These are phyloP conservation scores for Colletotrichum sp. DNA, from an alignment of 2,329 filamentous ascomycete genomes.

Conservation along the genomic window DNA sequence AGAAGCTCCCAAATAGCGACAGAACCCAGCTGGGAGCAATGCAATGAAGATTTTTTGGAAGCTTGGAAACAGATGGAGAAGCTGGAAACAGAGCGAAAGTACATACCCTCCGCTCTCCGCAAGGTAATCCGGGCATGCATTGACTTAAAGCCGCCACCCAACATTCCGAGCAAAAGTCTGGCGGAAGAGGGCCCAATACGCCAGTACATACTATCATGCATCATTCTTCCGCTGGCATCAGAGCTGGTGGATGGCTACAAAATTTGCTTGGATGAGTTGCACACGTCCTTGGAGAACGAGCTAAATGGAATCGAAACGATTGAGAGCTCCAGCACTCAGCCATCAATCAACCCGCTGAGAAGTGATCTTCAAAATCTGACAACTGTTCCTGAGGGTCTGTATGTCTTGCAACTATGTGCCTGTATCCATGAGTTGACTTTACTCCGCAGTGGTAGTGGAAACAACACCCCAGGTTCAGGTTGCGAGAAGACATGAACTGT, in stretches of 20 bases:
- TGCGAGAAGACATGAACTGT: rapidly evolving
- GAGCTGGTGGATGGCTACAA: neutral
- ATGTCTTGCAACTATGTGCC: rapidly evolving
- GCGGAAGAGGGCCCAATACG: neutral
- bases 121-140: neutral
- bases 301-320: rapidly evolving
- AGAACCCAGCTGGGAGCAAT: rapidly evolving
- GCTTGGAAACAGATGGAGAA: neutral
- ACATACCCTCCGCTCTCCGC: neutral
- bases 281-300: neutral
- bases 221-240: neutral
- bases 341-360: no score
- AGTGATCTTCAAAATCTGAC: no score
- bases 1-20: rapidly evolving
- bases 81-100: neutral
- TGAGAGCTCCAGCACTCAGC: no score
- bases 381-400: neutral
- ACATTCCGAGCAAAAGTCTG: neutral
- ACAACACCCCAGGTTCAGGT: rapidly evolving
- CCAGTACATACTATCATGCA: neutral
- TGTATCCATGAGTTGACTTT: no score
- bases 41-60: neutral
- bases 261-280: neutral
- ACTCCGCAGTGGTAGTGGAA: no score
- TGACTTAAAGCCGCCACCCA: neutral